Percentiles rank a stretch among this genome's conserved stretches.
phyloP scores from a whole-genome alignment of 2,329 filamentous ascomycete genomes.

The Xylariaceae sp. region DNA sequence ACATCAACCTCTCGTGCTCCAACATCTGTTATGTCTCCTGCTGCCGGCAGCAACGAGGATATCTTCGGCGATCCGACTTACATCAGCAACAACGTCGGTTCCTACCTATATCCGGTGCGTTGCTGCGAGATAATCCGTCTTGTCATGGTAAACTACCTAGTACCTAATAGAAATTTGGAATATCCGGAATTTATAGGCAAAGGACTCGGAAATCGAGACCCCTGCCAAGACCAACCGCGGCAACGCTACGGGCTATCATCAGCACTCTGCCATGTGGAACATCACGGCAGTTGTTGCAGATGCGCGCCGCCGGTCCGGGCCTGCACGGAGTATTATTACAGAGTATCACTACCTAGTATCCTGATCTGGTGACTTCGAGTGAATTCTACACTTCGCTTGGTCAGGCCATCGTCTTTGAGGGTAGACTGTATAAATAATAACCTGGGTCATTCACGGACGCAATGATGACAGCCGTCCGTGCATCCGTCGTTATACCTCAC shows the following conservation, averaged over 20 bases:
- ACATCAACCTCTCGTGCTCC: too few relatives aligned
- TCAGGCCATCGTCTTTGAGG: neutral
- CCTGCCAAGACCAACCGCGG: neutral
- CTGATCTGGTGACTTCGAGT: too few relatives aligned
- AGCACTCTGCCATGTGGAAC: neutral
- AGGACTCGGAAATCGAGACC: neutral
- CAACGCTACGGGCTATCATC: neutral
- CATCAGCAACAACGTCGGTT: too few relatives aligned
- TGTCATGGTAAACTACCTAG: neutral
- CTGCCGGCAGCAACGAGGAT: too few relatives aligned
- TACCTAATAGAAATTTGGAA: neutral
- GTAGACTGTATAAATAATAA: neutral
- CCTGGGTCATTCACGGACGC: neutral
- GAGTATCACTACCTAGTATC: too few relatives aligned
- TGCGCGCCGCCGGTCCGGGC: neutral
- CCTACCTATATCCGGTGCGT: too few relatives aligned
- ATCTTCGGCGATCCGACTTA: too few relatives aligned
- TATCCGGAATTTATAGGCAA: neutral
- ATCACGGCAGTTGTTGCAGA: neutral
- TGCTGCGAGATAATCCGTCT: too few relatives aligned
- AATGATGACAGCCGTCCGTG: neutral
- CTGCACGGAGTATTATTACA: too few relatives aligned
- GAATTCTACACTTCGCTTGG: too few relatives aligned
- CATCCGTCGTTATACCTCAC: neutral
- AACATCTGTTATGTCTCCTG: too few relatives aligned